Evolutionary conservation across 176 grass and related monocot genomes (phyloP).

Genomic region (Ampelocalamus luodianensis): DNA sequence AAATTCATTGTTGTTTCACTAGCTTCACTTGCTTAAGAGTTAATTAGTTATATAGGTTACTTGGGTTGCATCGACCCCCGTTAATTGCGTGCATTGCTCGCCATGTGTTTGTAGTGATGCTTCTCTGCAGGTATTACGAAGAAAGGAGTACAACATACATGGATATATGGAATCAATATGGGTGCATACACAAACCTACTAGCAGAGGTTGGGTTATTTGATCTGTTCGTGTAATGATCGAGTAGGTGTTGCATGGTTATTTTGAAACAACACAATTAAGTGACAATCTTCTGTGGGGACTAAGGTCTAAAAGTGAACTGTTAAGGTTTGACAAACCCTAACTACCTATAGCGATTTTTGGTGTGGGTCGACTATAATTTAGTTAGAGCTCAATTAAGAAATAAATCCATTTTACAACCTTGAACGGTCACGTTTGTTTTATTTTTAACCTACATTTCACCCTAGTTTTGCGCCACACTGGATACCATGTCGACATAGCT

Average conservation of each 20-base stretch:
- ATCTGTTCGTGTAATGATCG: too few species aligned
- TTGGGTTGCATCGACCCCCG: not conserved
- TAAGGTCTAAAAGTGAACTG: not conserved
- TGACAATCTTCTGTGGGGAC: not conserved
- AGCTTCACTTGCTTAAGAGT: not conserved
- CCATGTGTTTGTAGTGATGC: not conserved
- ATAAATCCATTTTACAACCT: too few species aligned
- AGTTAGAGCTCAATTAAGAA: too few species aligned
- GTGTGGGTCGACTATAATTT: not conserved
- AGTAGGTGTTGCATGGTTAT: too few species aligned
- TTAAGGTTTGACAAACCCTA: not conserved
- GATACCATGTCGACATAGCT: too few species aligned
- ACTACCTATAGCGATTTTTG: not conserved
- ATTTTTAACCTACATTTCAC: too few species aligned
- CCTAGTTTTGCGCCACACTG: too few species aligned
- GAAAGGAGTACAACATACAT: too few species aligned
- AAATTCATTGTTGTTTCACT: not conserved
- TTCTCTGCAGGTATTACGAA: not conserved
- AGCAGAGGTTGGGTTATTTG: too few species aligned
- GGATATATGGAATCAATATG: not conserved
- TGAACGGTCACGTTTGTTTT: too few species aligned
- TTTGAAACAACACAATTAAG: not conserved
- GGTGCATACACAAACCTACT: too few species aligned
- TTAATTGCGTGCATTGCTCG: constrained; percentile 14
- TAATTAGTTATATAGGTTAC: not conserved